Percentiles rank a stretch among this genome's conserved stretches.
Conservation (phyloP, 2,329 filamentous ascomycete species). For the Blastomyces gilchristii region DNA sequence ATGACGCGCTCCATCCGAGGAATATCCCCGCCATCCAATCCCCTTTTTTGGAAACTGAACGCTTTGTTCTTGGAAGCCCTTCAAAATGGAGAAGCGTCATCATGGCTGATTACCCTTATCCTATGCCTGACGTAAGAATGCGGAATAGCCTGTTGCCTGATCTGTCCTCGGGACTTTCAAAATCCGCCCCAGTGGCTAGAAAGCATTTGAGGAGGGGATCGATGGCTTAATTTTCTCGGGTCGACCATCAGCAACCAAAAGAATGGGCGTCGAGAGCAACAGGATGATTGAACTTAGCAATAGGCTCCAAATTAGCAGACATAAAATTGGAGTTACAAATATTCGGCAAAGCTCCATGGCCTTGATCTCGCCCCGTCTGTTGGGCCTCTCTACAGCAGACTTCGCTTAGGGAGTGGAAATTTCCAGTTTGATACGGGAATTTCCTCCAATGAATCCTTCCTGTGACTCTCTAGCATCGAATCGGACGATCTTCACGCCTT, state of each 20-base stretch:
- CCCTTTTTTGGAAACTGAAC: not conserved
- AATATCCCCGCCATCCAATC: not conserved
- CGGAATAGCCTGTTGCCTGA: not conserved
- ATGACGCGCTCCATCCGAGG: not conserved
- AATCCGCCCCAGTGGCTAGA: not conserved
- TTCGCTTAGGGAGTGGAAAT: not conserved
- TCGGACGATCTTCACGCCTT: not conserved
- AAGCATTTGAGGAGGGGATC: not conserved
- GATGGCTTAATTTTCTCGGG: not conserved
- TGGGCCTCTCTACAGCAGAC: slow-evolving; percentile 3
- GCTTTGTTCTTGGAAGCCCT: not conserved
- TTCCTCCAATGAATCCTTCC: not conserved
- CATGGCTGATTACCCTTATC: not conserved
- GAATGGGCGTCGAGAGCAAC: not conserved
- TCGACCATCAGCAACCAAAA: not conserved
- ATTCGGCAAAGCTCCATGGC: not conserved
- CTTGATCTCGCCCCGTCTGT: not conserved
- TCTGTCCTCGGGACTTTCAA: not conserved
- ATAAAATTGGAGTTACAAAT: not conserved
- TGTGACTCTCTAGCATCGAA: not conserved
- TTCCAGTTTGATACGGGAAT: not conserved
- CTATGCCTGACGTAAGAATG: not conserved
- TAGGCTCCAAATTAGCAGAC: not conserved
- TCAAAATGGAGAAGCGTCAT: not conserved
- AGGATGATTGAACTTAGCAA: not conserved